Conservation (phyloP, 306 rosid genomes). For the Cucumis melo region DNA sequence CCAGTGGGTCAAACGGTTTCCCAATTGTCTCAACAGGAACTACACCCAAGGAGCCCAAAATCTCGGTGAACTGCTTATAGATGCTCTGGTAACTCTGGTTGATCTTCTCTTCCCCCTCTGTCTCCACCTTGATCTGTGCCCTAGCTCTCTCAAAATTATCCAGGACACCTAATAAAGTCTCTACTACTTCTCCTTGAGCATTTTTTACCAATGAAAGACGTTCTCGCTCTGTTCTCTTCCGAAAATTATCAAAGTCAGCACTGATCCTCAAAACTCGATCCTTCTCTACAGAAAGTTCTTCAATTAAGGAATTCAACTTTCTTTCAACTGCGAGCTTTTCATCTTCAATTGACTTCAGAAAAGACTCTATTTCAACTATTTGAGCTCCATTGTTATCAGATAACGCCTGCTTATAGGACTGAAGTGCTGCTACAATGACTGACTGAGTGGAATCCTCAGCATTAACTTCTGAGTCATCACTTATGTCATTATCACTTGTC, state of each 20-base stretch:
- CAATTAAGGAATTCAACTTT: conserved; percentile 38
- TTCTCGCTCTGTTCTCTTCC: conserved; percentile 92
- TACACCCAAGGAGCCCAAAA: conserved; percentile 65
- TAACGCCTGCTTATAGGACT: conserved; percentile 65
- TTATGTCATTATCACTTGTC: conserved; percentile 15
- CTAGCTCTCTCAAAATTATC: conserved; percentile 98
- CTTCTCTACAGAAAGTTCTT: conserved; percentile 46
- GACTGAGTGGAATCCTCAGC: conserved; percentile 38
- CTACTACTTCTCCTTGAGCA: conserved; percentile 90
- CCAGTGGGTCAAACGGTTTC: conserved; percentile 83
- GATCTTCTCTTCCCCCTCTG: conserved; percentile 85
- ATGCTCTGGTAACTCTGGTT: conserved; percentile 88
- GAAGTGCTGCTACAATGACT: conserved; percentile 33
- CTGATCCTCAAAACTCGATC: conserved; percentile 75
- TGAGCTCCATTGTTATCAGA: conserved; percentile 49
- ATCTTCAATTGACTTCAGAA: conserved; percentile 52
- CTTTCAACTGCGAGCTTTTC: conserved; percentile 46
- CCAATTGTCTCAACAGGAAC: conserved; percentile 75
- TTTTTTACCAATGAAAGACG: conserved; percentile 68
- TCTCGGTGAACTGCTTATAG: conserved; percentile 71
- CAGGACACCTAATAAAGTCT: conserved; percentile 59
- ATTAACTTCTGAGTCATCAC: conserved; percentile 28
- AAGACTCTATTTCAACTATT: conserved; percentile 56
- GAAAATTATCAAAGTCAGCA: conserved; percentile 93
- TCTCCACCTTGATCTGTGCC: conserved; percentile 74